Evolutionary conservation across 2,329 filamentous ascomycete species (phyloP), one percentile per base, ranked within the genome.

Genomic region (Calonectria montana): DNA sequence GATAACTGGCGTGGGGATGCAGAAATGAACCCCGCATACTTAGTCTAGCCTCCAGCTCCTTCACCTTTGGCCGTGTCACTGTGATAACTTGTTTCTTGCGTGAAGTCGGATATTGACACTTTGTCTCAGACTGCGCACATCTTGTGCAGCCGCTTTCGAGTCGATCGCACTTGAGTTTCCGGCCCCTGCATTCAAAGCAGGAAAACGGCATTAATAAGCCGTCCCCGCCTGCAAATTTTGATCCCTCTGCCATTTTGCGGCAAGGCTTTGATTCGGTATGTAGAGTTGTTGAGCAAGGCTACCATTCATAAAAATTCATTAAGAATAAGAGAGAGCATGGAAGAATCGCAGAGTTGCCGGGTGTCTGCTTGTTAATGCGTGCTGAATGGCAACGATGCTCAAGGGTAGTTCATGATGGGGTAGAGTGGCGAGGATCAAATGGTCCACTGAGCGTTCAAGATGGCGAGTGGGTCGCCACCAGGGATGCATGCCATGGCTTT

Each of bases 141-240:
- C 80, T 79, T 9, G 71, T 66, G 23, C 81, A 82, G 4, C 37
- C 68, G 2, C 79, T 79, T 37, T 62, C 73, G 0, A 69, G 45
- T n/a, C 79, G 78, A 48, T 82, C 80, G 70, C 80, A 82, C 62
- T 77, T 80, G 16, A 81, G 67, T 63, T 82, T 82, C 37, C 78
- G 75, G 21, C 41, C 64, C 4, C 80, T 76, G 48, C 81, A 82
- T 12, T 76, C 72, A 16, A 70, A 75, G 63, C 81, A 81, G 0
- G 79, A 79, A 18, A 80, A 78, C 2, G 72, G 72, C 73, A 77
- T 77, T n/a, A 57, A 57, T 5, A 55, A 35, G 27, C 27, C 62
- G 9, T 64, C 69, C 8, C 74, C 41, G 1, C 37, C 67, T 0
- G 66, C 35, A 1, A 45, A 35, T 18, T 63, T 45, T 1, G 72